Conservation (phyloP, 164 flowering plant species). For the Macadamia integrifolia region DNA sequence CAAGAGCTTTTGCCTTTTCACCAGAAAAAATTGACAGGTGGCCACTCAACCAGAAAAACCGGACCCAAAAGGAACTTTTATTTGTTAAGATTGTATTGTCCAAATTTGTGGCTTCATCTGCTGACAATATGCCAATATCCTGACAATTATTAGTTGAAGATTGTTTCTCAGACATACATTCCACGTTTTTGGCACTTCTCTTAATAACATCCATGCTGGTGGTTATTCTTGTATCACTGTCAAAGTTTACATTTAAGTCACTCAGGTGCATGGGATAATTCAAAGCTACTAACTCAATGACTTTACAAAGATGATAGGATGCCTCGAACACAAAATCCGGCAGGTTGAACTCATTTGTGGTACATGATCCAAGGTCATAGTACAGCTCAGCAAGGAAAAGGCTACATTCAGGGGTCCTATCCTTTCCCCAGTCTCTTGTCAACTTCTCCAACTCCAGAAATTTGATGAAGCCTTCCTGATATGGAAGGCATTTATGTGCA, state of each 20-base stretch:
- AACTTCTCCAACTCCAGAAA: conserved; percentile 82
- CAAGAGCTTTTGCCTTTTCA: conserved; percentile 63
- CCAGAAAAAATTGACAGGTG: conserved; percentile 55
- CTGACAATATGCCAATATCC: conserved; percentile 10
- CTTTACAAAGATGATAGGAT: conserved; percentile 82
- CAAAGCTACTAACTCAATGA: conserved; percentile 72
- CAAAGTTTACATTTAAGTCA: conserved; percentile 11
- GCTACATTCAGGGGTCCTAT: conserved; percentile 70
- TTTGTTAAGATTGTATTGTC: conserved; percentile 23
- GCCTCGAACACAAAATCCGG: conserved; percentile 52
- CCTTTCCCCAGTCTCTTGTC: conserved; percentile 64
- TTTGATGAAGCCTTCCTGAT: conserved; percentile 49
- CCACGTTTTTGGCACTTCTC: not conserved
- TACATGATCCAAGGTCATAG: conserved; percentile 58
- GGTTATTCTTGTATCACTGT: not conserved
- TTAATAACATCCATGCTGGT: conserved; percentile 3
- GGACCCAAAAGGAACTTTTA: conserved; percentile 63
- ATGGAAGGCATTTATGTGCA: conserved; percentile 35
- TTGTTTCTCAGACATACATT: conserved; percentile 12
- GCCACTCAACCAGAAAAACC: conserved; percentile 88
- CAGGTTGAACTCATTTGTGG: conserved; percentile 28
- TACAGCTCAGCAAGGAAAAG: conserved; percentile 90
- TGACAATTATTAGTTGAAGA: conserved; percentile 14
- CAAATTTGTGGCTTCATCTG: conserved; percentile 9
- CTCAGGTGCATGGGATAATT: conserved; percentile 33